Evolutionary conservation across 768 basidiomycete genomes (phyloP).

Genomic region (Clitopilus passeckerianus): DNA sequence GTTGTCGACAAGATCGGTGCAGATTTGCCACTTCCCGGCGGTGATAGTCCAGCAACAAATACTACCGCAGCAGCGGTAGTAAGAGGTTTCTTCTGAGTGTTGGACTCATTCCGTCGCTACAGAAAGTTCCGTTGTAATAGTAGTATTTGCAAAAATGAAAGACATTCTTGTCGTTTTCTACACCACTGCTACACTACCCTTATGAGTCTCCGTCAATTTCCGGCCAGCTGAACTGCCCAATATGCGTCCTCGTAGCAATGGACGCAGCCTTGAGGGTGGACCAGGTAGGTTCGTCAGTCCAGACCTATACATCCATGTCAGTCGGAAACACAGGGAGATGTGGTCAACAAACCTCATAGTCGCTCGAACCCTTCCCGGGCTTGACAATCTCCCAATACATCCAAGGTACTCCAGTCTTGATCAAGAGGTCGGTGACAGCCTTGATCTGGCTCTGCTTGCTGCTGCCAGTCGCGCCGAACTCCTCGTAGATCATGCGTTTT

Average conservation of each 20-base stretch:
- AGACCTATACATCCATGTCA: conserved; percentile 8
- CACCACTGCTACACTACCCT: not conserved
- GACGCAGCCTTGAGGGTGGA: conserved; percentile 14
- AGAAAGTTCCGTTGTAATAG: not conserved
- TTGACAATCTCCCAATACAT: conserved; percentile 21
- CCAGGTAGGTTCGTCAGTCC: conserved; percentile 23
- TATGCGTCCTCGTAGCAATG: conserved; percentile 12
- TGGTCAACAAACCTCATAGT: conserved; percentile 14
- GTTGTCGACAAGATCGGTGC: conserved; percentile 37
- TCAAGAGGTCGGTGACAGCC: conserved; percentile 29
- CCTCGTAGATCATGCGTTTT: conserved; percentile 30
- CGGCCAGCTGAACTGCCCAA: conserved; percentile 18
- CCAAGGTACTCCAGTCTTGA: conserved; percentile 20
- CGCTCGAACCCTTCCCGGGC: conserved; percentile 14
- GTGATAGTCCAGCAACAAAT: conserved; percentile 24
- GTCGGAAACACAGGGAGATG: not conserved
- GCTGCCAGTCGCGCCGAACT: conserved; percentile 31
- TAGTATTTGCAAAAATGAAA: not conserved
- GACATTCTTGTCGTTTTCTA: not conserved
- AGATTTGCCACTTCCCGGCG: conserved; percentile 37
- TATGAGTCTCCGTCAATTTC: conserved; percentile 14
- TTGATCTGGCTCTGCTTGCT: conserved; percentile 33
- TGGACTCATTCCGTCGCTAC: too few species aligned
- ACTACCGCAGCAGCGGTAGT: conserved; percentile 13
- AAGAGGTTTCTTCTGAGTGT: conserved; percentile 1